A percentile compares a stretch with the other conserved stretches of the same genome.
Evolutionary conservation across 306 rosid genomes (phyloP).

Genomic region (Styphnolobium japonicum): DNA sequence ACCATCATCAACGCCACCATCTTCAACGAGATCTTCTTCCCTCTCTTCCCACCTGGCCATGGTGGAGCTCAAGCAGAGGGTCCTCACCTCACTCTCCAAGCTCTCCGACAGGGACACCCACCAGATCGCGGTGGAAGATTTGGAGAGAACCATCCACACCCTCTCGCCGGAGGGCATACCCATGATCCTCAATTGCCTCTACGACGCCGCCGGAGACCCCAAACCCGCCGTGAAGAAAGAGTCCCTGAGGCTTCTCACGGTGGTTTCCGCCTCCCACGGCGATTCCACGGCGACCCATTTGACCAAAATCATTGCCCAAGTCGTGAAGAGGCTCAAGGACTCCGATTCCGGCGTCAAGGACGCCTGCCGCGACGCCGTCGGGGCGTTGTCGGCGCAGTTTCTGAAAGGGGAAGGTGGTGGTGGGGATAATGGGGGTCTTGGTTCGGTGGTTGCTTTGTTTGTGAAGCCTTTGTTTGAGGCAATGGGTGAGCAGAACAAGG

Average conservation of each 20-base stretch:
- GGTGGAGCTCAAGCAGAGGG: constrained; percentile 90
- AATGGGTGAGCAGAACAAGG: constrained; percentile 89
- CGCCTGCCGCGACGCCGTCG: constrained; percentile 82
- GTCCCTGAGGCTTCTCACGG: constrained; percentile 65
- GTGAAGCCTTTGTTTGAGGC: constrained; percentile 93
- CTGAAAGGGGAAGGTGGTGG: constrained; percentile 32
- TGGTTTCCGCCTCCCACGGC: constrained; percentile 58
- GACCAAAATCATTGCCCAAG: constrained; percentile 61
- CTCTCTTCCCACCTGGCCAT: constrained; percentile 75
- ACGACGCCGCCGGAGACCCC: constrained; percentile 79
- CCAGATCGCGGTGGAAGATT: constrained; percentile 91
- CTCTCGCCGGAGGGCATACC: constrained; percentile 75
- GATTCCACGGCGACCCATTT: constrained; percentile 69
- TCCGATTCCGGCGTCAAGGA: constrained; percentile 70
- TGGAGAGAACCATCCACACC: constrained; percentile 59
- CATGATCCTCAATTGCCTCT: constrained; percentile 81
- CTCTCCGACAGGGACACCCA: constrained; percentile 93
- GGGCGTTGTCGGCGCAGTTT: constrained; percentile 57
- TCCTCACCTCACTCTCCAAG: constrained; percentile 81
- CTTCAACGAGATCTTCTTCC: constrained; percentile 56
- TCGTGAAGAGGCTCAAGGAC: constrained; percentile 77
- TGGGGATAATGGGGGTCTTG: constrained; percentile 36
- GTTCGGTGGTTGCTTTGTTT: constrained; percentile 73
- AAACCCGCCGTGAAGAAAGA: constrained; percentile 82
- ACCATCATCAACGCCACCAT: constrained; percentile 16